Base-by-base conservation (phyloP, 2,329 filamentous ascomycete genomes). In the Microcyclosporella mali region DNA sequence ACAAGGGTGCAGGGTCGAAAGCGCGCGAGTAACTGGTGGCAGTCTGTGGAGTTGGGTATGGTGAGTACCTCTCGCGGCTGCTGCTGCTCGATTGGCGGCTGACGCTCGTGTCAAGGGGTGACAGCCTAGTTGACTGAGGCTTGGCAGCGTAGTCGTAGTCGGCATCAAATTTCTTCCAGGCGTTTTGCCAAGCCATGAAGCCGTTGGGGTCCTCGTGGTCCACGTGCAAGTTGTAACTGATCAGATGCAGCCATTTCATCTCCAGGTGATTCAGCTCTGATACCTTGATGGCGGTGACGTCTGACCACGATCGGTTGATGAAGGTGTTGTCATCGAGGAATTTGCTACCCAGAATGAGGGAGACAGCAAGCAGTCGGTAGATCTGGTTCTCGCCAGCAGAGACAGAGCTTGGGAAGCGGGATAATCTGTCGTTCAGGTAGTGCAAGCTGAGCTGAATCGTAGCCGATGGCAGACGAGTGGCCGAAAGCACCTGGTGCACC, bases 301-400 rank as follows among this genome's bases (percentile, higher is more conserved):
- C 89, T 4, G 89, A 87, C 89, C 89, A 95, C 1, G 89, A 95
- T 42, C 87, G 84, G 70, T 95, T 95, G 74, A 95, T 89, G 68
- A 95, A 95, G 4, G 89, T 95, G 69, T 95, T 95, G 73, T 95
- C 89, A 60, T 95, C 89, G 53, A 95, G 73, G 60, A 95, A 95
- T 70, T 95, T 95, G 79, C 88, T 94, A 47, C 88, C 89, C 40
- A 95, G 74, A 39, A 95, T 77, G 44, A 95, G 71, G 6, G 85
- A 81, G 29, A 90, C 84, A 6, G 88, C 94, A 51, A 95, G 75
- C 70, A 94, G 83, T 47, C 88, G 84, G 75, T 90, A 94, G 41
- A 94, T 77, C 61, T 92, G 82, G 33, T 83, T 84, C 41, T 77
- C 73, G 31, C 70, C 71, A 38, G 72, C 66, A 12, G 46, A 44